phyloP scores from a whole-genome alignment of 1,284 basidiomycete species.

The Ganoderma boninense region DNA sequence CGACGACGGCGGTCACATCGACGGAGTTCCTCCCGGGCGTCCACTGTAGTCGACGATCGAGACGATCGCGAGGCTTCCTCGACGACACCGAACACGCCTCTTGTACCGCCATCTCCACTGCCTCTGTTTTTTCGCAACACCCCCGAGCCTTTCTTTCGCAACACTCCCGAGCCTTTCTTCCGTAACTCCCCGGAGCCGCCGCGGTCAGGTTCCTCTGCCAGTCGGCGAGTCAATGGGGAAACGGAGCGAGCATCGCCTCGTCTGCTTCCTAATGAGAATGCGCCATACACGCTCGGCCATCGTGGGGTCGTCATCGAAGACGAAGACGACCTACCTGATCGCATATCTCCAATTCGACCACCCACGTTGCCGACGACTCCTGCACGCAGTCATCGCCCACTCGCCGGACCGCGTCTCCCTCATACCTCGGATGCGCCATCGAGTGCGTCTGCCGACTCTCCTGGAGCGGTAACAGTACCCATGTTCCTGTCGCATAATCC shows the following conservation, averaged over 20 bases:
- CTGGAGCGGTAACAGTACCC: slow-evolving; percentile 52
- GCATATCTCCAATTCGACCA: slow-evolving; percentile 46
- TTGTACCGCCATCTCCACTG: slow-evolving; percentile 60
- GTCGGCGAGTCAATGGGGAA: slow-evolving; percentile 40
- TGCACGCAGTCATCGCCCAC: slow-evolving; percentile 35
- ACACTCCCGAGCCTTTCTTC: slow-evolving; percentile 39
- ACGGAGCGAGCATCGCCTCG: slow-evolving; percentile 33
- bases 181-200: slow-evolving; percentile 39
- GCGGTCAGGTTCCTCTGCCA: slow-evolving; percentile 32
- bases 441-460: slow-evolving; percentile 53
- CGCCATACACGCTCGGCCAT: slow-evolving; percentile 52
- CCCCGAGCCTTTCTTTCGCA: slow-evolving; percentile 40
- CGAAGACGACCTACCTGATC: slow-evolving; percentile 62
- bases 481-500: slow-evolving; percentile 57
- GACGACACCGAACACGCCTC: slow-evolving; percentile 68
- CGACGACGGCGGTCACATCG: slow-evolving; percentile 66
- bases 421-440: slow-evolving; percentile 62
- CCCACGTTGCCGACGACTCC: slow-evolving; percentile 46
- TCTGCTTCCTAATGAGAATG: slow-evolving; percentile 37
- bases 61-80: slow-evolving; percentile 73
- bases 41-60: slow-evolving; percentile 67
- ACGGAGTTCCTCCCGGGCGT: slow-evolving; percentile 59
- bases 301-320: slow-evolving; percentile 78
- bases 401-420: slow-evolving; percentile 46
- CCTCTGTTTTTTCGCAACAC: slow-evolving; percentile 45